Evolutionary conservation across 345 rosid species (phyloP), one percentile per base, ranked within the genome.

Genomic region (Corchorus olitorius): DNA sequence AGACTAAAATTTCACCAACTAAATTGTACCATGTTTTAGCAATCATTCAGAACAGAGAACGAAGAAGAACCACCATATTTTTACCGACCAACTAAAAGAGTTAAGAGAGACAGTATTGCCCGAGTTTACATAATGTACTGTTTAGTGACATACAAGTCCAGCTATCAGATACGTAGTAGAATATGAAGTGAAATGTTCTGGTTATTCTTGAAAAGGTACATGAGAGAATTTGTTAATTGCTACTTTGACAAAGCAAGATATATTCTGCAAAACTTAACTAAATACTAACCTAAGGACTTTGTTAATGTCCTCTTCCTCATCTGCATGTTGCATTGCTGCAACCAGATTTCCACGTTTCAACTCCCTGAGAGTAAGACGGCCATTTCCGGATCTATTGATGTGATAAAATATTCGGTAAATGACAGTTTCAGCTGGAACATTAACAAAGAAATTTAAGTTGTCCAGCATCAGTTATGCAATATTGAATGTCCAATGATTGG

Each of bases 391-490:
- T 91, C 97, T 89, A 86, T 91, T 93, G 75, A 86, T 82, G 86
- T 89, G 79, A 88, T 89, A 93, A 84, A 96, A 96, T 79, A 96
- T 93, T 88, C 97, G 89, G 92, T 92, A 92, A 87, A 93, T 86
- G 77, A 95, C 98, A 62, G 99, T 95, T 90, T 95, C 97, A 83
- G 93, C 99, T 96, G 97, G 76, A 62, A 70, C 80, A 82, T 64
- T 73, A 77, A 79, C 72, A 86, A 70, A 75, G 70, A 76, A 78
- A 70, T 66, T 50, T 65, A 61, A 53, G 49, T 82, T 56, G 48
- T n/a, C 58, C 8, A 34, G 43, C 19, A 73, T 81, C 74, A 76
- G 77, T 81, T 73, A 35, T 13, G 22, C 35, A 59, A 45, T 65
- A 58, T 48, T 22, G 13, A 50, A 75, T 46, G 43, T 50, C 45